Evolutionary conservation across 164 flowering plant genomes (phyloP).

Genomic region (Sedum album): DNA sequence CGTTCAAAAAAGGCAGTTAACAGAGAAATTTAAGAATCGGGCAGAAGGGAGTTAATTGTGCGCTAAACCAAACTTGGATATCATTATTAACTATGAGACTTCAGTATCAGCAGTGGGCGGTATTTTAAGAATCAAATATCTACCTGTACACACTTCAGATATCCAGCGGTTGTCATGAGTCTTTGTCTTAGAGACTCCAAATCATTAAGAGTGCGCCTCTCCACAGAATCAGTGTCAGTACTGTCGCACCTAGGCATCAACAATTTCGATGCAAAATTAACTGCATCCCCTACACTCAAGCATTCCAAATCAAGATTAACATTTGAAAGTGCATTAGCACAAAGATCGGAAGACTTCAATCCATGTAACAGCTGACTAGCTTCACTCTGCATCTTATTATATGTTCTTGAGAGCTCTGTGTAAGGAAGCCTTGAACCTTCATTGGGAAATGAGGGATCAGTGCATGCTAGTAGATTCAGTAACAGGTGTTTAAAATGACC

Average conservation of each 20-base stretch:
- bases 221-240: conserved; percentile 27
- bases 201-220: conserved; percentile 42
- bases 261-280: conserved; percentile 66
- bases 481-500: conserved; percentile 49
- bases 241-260: conserved; percentile 21
- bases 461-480: conserved; percentile 64
- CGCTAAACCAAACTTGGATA: no score
- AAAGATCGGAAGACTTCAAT: conserved; percentile 42
- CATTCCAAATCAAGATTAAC: conserved; percentile 38
- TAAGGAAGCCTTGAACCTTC: conserved; percentile 81
- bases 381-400: conserved; percentile 84
- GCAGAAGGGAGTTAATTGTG: no score
- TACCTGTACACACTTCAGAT: conserved; percentile 94
- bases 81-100: no score
- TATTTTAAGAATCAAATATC: neutral
- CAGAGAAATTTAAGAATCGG: neutral
- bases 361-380: conserved; percentile 49
- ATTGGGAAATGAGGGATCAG: conserved; percentile 82
- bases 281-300: conserved; percentile 71
- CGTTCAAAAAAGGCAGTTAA: neutral
- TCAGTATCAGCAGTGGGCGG: neutral
- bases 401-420: conserved; percentile 90
- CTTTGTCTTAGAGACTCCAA: conserved; percentile 70
- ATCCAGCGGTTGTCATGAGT: conserved; percentile 74
- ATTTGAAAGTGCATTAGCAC: conserved; percentile 25